A percentile compares a stretch with the other conserved stretches of the same genome.
Evolutionary conservation across 257 asterid species (phyloP).

Genomic region (Fraxinus cuspidata): DNA sequence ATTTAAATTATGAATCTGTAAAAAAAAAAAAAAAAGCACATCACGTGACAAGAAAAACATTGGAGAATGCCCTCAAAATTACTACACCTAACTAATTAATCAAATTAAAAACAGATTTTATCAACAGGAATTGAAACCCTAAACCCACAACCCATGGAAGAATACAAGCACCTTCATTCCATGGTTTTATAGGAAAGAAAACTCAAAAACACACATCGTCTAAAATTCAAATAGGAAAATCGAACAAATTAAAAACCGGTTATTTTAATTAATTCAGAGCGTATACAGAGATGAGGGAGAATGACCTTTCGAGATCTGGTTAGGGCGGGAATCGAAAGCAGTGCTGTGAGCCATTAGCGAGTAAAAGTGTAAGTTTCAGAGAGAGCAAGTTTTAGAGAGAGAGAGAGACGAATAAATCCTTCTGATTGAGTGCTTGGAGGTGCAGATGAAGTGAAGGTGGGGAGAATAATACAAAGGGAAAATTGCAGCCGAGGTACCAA

Average conservation of each 20-base stretch:
- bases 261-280: background rate
- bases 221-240: background rate
- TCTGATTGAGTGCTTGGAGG: conserved; percentile 46
- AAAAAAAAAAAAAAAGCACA: background rate
- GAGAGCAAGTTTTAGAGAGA: conserved; percentile 12
- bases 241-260: background rate
- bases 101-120: background rate
- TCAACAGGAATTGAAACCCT: conserved; percentile 41
- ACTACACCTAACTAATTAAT: background rate
- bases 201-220: background rate
- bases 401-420: conserved; percentile 30
- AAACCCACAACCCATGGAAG: conserved; percentile 39
- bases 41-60: background rate
- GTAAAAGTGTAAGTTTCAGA: conserved; percentile 24
- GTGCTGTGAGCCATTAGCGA: conserved; percentile 67
- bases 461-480: background rate
- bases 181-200: conserved; percentile 31
- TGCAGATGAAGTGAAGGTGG: conserved; percentile 29
- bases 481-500: too few relatives aligned
- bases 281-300: conserved; percentile 10
- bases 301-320: conserved; percentile 57
- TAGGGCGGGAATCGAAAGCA: conserved; percentile 49
- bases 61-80: background rate
- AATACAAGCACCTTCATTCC: conserved; percentile 28
- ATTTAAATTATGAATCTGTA: background rate